Conservation (phyloP, 768 basidiomycete genomes). For the Sporobolomyces phaffii region DNA sequence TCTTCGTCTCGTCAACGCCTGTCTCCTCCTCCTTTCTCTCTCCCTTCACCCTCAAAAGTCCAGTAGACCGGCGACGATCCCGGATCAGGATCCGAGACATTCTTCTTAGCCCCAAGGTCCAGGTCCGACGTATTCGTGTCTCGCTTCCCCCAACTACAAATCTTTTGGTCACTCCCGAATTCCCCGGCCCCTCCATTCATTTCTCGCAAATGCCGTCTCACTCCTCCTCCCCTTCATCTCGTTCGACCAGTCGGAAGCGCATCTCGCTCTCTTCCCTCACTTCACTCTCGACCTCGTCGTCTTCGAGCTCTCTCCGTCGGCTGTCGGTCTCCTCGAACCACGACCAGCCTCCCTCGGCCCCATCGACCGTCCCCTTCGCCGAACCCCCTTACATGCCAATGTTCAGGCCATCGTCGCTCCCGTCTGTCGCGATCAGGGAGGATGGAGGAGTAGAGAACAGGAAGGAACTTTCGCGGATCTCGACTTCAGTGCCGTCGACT, state of each 20-base stretch:
- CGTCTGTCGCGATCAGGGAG: neutral
- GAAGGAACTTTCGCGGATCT: neutral
- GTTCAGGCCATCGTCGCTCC: neutral
- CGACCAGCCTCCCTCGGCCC: neutral
- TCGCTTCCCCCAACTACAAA: too few species aligned
- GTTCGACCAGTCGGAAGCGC: neutral
- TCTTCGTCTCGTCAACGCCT: too few species aligned
- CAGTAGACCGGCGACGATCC: too few species aligned
- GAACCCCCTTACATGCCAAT: constrained; percentile 31
- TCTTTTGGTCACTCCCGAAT: neutral
- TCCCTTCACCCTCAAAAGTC: too few species aligned
- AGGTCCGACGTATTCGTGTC: neutral
- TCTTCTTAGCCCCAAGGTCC: neutral
- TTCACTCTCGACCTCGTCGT: neutral
- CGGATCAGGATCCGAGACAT: too few species aligned
- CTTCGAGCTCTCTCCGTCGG: neutral
- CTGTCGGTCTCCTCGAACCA: neutral
- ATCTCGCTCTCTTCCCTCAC: constrained; percentile 9
- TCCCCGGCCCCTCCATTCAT: neutral
- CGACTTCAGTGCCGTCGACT: neutral
- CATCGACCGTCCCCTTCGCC: constrained; percentile 11
- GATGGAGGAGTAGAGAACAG: neutral
- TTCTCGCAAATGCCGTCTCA: neutral
- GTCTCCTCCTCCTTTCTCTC: too few species aligned
- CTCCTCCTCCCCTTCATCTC: neutral